phyloP scores from a whole-genome alignment of 2,329 filamentous ascomycete species.

The Penicillium sp. region DNA sequence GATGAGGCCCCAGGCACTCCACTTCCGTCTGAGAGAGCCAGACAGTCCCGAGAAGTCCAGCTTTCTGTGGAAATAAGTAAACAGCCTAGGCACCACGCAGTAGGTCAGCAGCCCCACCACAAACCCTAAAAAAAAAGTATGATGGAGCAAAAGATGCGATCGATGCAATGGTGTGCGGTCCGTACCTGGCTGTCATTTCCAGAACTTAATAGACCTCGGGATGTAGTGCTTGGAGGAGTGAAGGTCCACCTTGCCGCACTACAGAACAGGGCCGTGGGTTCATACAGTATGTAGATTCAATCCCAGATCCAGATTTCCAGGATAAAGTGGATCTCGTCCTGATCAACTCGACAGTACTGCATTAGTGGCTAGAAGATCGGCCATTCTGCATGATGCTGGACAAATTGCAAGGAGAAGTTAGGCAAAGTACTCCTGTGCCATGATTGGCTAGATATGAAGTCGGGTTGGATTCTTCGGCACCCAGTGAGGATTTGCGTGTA shows the following conservation, averaged over 20 bases:
- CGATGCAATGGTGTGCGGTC: slow-evolving; percentile 19
- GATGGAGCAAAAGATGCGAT: slow-evolving; percentile 1
- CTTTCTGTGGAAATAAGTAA: slow-evolving; percentile 9
- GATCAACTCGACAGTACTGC: slow-evolving; percentile 19
- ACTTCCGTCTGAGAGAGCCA: neutral
- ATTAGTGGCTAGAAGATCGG: slow-evolving; percentile 27
- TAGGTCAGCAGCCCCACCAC: slow-evolving; percentile 15
- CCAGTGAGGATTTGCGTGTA: slow-evolving; percentile 8
- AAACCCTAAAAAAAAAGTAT: slow-evolving; percentile 16
- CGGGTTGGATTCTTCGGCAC: slow-evolving; percentile 12
- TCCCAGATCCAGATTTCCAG: slow-evolving; percentile 12
- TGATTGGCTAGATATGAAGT: slow-evolving; percentile 17
- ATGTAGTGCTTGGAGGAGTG: neutral
- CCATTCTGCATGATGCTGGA: slow-evolving; percentile 34
- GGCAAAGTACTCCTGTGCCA: slow-evolving; percentile 15
- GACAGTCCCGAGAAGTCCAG: neutral
- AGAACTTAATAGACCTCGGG: slow-evolving; percentile 13
- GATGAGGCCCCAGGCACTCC: neutral
- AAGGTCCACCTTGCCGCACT: neutral
- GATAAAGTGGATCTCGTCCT: slow-evolving; percentile 11
- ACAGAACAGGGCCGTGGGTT: slow-evolving; percentile 1
- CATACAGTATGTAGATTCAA: slow-evolving; percentile 9
- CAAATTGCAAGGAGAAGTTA: slow-evolving; percentile 25
- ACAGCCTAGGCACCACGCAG: slow-evolving; percentile 12
- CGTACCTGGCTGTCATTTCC: slow-evolving; percentile 25